phyloP scores from a whole-genome alignment of 2,329 filamentous ascomycete species.

The Allantophomopsis lycopodina region DNA sequence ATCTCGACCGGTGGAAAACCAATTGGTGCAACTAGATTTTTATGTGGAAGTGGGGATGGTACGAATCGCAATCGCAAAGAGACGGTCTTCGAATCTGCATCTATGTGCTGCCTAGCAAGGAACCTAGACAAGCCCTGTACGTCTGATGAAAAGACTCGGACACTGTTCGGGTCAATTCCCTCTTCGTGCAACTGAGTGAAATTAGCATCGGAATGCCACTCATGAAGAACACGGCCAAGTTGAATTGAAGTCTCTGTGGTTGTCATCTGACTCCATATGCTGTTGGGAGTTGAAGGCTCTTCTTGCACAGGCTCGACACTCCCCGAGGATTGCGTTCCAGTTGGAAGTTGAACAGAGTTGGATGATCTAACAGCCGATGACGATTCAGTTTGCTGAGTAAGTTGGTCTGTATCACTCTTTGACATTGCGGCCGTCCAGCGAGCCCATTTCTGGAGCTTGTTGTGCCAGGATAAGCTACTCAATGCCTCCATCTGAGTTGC shows the following conservation, averaged over 20 bases:
- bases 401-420: constrained; percentile 2
- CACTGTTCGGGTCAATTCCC: not conserved
- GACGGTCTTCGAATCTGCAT: not conserved
- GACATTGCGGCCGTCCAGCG: constrained; percentile 13
- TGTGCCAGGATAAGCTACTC: constrained; percentile 13
- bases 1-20: constrained; percentile 18
- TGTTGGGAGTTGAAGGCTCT: not conserved
- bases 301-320: not conserved
- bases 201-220: not conserved
- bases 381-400: not conserved
- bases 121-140: not conserved
- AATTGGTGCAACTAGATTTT: constrained; percentile 9
- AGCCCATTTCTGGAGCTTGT: constrained; percentile 14
- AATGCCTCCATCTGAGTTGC: constrained; percentile 3
- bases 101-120: not conserved
- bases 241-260: not conserved
- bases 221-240: not conserved
- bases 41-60: constrained; percentile 2
- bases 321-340: too few relatives aligned
- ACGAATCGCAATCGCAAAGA: constrained; percentile 2
- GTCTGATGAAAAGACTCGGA: not conserved
- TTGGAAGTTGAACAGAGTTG: too few relatives aligned
- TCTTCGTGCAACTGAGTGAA: not conserved
- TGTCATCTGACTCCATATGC: too few relatives aligned
- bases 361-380: too few relatives aligned